Base-by-base conservation (phyloP, 768 basidiomycete genomes). In the Coprinopsis marcescibilis region DNA sequence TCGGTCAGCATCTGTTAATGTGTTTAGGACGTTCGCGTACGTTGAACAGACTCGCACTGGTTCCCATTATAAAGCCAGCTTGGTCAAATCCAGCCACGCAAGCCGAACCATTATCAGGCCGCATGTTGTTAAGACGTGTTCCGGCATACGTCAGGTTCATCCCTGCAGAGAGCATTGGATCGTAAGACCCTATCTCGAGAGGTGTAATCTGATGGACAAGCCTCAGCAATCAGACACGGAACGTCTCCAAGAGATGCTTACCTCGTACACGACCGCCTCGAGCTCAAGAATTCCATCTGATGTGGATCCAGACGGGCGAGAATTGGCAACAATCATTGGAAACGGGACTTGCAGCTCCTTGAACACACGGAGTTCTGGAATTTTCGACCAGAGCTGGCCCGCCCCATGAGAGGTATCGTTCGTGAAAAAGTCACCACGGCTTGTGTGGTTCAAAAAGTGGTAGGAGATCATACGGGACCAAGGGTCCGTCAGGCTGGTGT, bases 81-180 rank as follows among this genome's bases (percentile, higher is more conserved):
- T 85, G 84, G 57, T 90, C 86, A 55, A 89, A 90, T 5, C 80
- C 81, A 3, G 73, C 76, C 11, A 81, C 80, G 60, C 91, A 94
- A 1, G 76, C 62, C 10, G 78, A 75, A 4, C 67, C 60, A 50
- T 77, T 80, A 10, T 62, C 65, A 0, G 83, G 73, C 48, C 67
- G 56, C 2, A 84, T 86, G 47, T 82, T 75, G 19, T 63, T 60
- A 14, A 90, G 58, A 50, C 72, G 69, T 0, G 86, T 88, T 4
- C 91, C 91, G 4, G 77, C 72, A 52, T 74, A 80, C 0, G 75
- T 64, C 21, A 78, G 66, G 36, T 83, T 81, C 56, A 76, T 71
- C 60, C 85, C 89, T 1, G 85, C 81, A n/a, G 80, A 80, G 6
- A 87, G 65, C 42, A 62, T 71, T 8, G 85, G 82, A 55, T 90